Conservation (phyloP, 2,329 filamentous ascomycete genomes). For the Exophiala sideris region DNA sequence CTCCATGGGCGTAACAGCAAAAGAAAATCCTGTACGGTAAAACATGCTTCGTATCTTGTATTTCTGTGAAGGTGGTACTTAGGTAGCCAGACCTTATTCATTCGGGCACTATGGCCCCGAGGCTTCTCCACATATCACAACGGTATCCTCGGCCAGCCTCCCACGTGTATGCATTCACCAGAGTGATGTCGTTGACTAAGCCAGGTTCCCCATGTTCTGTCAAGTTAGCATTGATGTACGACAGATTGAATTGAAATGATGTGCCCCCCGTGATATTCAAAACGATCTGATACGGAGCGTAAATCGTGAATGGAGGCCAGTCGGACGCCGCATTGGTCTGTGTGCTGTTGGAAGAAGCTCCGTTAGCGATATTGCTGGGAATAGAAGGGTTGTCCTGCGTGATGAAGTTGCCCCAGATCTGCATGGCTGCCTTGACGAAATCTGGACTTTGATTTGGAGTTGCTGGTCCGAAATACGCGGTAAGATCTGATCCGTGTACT, state of each 20-base stretch:
- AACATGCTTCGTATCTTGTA: too few relatives aligned
- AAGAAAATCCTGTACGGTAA: too few relatives aligned
- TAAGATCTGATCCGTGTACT: conserved; percentile 50
- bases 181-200: conserved; percentile 37
- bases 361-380: conserved; percentile 29
- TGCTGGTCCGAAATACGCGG: conserved; percentile 9
- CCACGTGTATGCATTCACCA: conserved; percentile 46
- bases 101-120: conserved; percentile 10
- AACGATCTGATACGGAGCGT: conserved; percentile 40
- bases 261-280: conserved; percentile 46
- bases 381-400: conserved; percentile 41
- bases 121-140: conserved; percentile 44
- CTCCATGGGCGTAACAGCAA: too few relatives aligned
- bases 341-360: conserved; percentile 28
- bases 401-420: conserved; percentile 48
- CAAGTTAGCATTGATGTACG: conserved; percentile 26
- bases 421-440: conserved; percentile 40
- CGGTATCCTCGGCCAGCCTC: conserved; percentile 46
- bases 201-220: conserved; percentile 31
- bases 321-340: conserved; percentile 6
- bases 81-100: neutral
- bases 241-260: conserved; percentile 12
- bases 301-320: conserved; percentile 37
- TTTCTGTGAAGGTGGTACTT: too few relatives aligned
- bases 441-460: conserved; percentile 29